Conservation (phyloP, 163 green algal genomes). For the Scenedesmus sp. region DNA sequence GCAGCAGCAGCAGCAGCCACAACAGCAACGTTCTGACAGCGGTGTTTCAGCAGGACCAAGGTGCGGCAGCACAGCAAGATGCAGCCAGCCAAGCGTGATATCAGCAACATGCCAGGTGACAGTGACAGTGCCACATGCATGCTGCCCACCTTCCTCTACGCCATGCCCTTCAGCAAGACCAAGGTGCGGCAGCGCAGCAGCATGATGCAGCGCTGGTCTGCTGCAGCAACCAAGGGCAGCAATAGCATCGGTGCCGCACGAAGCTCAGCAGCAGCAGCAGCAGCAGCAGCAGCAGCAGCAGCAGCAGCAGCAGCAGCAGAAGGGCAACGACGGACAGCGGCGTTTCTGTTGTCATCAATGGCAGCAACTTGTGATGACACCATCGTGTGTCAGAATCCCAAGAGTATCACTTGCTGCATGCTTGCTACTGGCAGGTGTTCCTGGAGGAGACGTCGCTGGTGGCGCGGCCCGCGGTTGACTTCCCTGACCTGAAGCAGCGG, state of each 20-base stretch:
- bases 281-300: no score
- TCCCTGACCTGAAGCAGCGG: conserved; percentile 93
- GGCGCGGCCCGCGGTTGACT: conserved; percentile 89
- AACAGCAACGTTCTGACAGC: no score
- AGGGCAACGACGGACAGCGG: neutral
- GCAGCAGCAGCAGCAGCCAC: neutral
- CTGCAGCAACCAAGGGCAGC: no score
- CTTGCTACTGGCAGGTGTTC: conserved; percentile 72
- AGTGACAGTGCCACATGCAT: conserved; percentile 20
- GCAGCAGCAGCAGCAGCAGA: neutral
- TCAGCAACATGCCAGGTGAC: conserved; percentile 72
- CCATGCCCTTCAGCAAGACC: conserved; percentile 95
- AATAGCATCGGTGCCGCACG: neutral
- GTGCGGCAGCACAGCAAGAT: no score
- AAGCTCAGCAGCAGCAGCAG: no score
- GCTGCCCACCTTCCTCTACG: conserved; percentile 98
- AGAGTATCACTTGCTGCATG: neutral
- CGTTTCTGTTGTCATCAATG: neutral
- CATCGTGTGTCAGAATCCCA: neutral
- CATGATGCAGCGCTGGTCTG: neutral
- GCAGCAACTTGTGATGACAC: neutral
- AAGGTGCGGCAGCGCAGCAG: conserved; percentile 47
- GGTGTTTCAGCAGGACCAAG: no score
- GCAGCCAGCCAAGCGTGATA: conserved; percentile 53
- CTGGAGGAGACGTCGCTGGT: conserved; percentile 98